Evolutionary conservation across 2,329 filamentous ascomycete species (phyloP), one percentile per base, ranked within the genome.

Genomic region (Fusarium irregulare): DNA sequence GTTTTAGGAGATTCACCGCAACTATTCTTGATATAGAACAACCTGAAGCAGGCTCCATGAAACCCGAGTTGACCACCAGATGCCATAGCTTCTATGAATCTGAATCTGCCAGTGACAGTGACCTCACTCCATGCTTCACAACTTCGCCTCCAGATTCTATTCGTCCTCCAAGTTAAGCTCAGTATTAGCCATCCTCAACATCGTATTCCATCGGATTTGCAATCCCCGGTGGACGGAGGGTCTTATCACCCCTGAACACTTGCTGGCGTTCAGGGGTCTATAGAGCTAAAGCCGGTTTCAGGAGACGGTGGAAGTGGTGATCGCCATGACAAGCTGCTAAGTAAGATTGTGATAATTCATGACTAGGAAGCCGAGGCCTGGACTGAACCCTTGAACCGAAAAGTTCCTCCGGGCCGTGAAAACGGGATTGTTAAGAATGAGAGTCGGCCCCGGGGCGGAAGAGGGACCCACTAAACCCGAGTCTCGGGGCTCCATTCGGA

Each of bases 261-360:
- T 25, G 41, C 23, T n/a, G 40, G 25, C 28, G 40, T 27, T 28
- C 64, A 66, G 64, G 64, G 64, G 63, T 48, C 37, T 41, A 34
- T 48, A 23, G 46, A 55, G 41, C 45, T 34, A 28, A 55, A 45
- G 28, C 40, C 50, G 47, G 66, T 69, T 69, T 69, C 66, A 69
- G 66, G 66, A 60, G 40, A 18, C 60, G 60, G 66, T 70, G 56
- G 66, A 66, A 49, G 55, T 51, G 34, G 41, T 49, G 56, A 69
- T 66, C 51, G 50, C 30, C 44, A 69, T 66, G 66, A 25, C 44
- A 42, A 65, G 48, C 32, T 28, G 13, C 46, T 25, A 65, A 47
- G 45, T 45, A 28, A 49, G 42, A 51, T 40, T 60, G 10, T 32
- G 20, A 16, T n/a, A 12, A 32, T 12, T 18, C 37, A 48, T 46